Conservation (phyloP, 2,329 filamentous ascomycete species). For the Fusarium napiforme region DNA sequence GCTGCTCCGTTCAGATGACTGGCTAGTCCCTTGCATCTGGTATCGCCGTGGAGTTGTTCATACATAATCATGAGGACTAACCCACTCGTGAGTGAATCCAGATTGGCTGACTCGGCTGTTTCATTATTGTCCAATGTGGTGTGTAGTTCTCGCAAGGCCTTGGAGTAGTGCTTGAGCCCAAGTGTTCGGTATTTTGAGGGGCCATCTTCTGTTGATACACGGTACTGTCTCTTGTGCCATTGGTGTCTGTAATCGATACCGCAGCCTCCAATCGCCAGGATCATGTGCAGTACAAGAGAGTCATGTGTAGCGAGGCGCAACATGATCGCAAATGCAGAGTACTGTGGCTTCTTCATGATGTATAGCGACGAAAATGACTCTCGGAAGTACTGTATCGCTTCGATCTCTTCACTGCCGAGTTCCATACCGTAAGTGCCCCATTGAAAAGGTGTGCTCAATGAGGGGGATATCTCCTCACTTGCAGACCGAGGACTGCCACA, state of each 20-base stretch:
- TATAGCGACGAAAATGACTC: neutral
- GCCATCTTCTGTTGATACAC: accelerated
- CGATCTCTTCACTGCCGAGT: neutral
- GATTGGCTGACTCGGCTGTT: neutral
- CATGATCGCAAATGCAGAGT: neutral
- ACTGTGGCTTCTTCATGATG: neutral
- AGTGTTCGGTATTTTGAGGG: neutral
- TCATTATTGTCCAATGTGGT: neutral
- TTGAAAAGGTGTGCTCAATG: neutral
- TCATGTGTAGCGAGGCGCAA: neutral
- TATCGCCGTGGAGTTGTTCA: neutral
- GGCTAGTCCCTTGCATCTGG: neutral
- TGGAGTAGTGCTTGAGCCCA: neutral
- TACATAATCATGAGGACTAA: neutral
- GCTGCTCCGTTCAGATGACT: neutral
- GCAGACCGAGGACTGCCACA: neutral
- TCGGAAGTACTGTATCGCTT: neutral
- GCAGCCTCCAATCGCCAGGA: neutral
- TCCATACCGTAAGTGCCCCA: neutral
- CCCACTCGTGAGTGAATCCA: neutral
- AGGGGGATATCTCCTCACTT: neutral
- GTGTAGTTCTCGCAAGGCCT: neutral
- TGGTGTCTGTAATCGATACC: neutral
- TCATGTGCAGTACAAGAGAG: neutral
- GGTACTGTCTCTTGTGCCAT: neutral